phyloP scores from a whole-genome alignment of 148 eudicot species.

The Spergularia marina region DNA sequence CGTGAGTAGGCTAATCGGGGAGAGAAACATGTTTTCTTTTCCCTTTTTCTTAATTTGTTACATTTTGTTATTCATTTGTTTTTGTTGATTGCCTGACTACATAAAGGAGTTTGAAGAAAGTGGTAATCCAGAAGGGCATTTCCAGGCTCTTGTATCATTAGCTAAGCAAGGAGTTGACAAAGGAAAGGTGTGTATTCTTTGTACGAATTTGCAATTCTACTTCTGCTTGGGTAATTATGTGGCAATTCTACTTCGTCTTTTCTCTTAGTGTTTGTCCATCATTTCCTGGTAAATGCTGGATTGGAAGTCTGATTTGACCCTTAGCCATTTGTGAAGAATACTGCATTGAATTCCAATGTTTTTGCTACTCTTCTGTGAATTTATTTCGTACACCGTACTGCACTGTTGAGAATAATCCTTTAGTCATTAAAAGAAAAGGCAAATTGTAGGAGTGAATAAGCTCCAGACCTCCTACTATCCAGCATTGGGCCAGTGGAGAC shows the following conservation, averaged over 20 bases:
- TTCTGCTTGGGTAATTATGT: not conserved
- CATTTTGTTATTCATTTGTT: not conserved
- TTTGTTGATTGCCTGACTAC: not conserved
- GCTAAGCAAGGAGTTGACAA: slow-evolving; percentile 84
- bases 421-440: not conserved
- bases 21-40: not conserved
- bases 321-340: not conserved
- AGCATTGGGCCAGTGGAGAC: no score
- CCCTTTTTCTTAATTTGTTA: not conserved
- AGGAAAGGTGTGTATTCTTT: slow-evolving; percentile 75
- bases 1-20: not conserved
- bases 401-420: not conserved
- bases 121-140: slow-evolving; percentile 91
- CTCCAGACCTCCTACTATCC: not conserved
- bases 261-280: not conserved
- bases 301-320: not conserved
- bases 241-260: no score
- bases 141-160: slow-evolving; percentile 71
- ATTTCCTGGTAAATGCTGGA: not conserved
- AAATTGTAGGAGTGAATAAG: not conserved
- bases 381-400: not conserved
- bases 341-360: not conserved
- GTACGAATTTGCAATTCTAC: not conserved
- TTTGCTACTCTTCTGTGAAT: not conserved
- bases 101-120: slow-evolving; percentile 90